Conservation (phyloP, 148 eudicot species). For the Camellia granthamiana region DNA sequence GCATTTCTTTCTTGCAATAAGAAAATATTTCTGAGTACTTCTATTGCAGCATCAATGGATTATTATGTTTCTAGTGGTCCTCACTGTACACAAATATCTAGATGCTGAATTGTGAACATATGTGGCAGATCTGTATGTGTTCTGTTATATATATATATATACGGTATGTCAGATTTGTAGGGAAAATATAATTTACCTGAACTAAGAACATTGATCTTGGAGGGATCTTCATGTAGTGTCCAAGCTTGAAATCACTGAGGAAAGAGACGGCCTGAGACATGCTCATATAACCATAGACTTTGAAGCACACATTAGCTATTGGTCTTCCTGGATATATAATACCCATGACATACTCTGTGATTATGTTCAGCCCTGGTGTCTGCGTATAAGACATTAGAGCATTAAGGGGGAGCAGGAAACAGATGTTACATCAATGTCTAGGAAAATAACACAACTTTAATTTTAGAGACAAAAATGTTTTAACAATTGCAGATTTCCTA, state of each 20-base stretch:
- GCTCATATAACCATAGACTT: conserved; percentile 92
- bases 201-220: conserved; percentile 98
- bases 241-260: conserved; percentile 95
- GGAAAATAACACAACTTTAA: background rate
- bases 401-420: background rate
- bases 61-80: too few species aligned
- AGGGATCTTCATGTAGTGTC: conserved; percentile 99
- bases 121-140: too few species aligned
- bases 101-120: too few species aligned
- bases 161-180: background rate
- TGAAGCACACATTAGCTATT: conserved; percentile 97
- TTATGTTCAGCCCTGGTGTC: conserved; percentile 96
- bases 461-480: background rate
- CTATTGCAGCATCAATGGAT: too few species aligned
- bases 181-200: conserved; percentile 49
- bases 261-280: conserved; percentile 98
- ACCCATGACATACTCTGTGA: conserved; percentile 94
- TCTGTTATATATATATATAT: too few species aligned
- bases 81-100: too few species aligned
- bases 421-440: background rate
- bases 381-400: conserved; percentile 36
- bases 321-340: conserved; percentile 89
- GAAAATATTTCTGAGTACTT: too few species aligned
- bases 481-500: background rate
- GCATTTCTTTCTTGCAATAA: too few species aligned